Percentiles rank a stretch among this genome's conserved stretches.
Conservation (phyloP, 163 green algal species). For the Botryococcus braunii region DNA sequence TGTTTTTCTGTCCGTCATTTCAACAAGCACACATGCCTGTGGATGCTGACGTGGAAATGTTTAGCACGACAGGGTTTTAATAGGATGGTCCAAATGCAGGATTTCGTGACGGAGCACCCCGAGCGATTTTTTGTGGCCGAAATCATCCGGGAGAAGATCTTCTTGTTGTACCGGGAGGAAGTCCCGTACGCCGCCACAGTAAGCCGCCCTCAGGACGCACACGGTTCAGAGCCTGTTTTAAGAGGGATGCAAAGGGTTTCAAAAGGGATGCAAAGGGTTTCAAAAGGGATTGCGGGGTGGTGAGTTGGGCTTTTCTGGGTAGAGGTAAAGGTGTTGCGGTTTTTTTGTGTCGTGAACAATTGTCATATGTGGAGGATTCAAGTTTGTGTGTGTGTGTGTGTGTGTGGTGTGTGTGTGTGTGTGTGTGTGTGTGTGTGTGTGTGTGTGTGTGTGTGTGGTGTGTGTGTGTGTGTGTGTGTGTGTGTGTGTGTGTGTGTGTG, state of each 20-base stretch:
- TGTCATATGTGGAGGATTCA: background rate
- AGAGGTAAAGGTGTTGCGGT: no score
- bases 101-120: slow-evolving; percentile 56
- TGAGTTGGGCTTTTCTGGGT: no score
- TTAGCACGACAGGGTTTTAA: background rate
- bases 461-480: no score
- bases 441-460: no score
- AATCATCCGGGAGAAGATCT: slow-evolving; percentile 93
- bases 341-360: background rate
- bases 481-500: no score
- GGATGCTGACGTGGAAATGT: background rate
- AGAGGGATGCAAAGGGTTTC: background rate
- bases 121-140: slow-evolving; percentile 87
- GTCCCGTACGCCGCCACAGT: slow-evolving; percentile 80
- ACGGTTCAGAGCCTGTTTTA: no score
- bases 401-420: no score
- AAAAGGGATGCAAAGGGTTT: background rate
- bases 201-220: background rate
- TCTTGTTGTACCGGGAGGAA: slow-evolving; percentile 84
- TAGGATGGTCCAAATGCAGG: slow-evolving; percentile 28
- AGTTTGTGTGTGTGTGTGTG: no score
- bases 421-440: background rate
- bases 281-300: background rate
- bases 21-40: slow-evolving; percentile 1
- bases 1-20: slow-evolving; percentile 2